These are phyloP conservation scores for Murraya koenigii DNA, from an alignment of 345 rosid species.

Conservation along the genomic window DNA sequence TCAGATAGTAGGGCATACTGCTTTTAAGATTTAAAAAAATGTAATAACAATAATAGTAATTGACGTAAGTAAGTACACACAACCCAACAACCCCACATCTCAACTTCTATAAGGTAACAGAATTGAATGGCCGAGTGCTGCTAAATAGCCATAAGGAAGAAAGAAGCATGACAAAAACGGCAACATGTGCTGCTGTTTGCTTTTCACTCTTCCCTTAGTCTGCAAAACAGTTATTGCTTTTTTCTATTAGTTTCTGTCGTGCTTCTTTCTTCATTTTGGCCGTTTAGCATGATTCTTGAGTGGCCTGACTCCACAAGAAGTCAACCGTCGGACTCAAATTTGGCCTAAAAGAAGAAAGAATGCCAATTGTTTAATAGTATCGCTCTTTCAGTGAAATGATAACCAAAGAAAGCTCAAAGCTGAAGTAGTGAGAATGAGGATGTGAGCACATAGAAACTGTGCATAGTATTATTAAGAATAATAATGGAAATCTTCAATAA, in stretches of 20 bases:
- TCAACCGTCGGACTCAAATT: neutral
- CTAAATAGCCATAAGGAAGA: too few relatives aligned
- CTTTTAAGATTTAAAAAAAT: neutral
- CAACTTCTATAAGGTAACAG: neutral
- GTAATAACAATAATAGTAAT: too few relatives aligned
- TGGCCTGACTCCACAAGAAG: neutral
- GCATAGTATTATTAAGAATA: neutral
- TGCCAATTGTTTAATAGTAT: neutral
- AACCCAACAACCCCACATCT: neutral
- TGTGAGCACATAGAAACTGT: neutral
- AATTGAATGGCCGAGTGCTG: neutral
- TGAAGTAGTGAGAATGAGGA: neutral
- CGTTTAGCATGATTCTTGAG: too few relatives aligned
- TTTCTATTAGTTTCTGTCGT: too few relatives aligned
- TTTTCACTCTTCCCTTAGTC: too few relatives aligned
- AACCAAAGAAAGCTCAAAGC: neutral
- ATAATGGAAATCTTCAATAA: neutral
- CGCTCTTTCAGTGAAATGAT: neutral
- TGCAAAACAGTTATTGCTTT: too few relatives aligned
- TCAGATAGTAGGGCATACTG: neutral
- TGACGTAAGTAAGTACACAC: neutral
- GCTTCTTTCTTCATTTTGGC: too few relatives aligned
- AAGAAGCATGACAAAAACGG: too few relatives aligned
- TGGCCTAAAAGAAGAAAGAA: neutral
- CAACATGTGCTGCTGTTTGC: too few relatives aligned